Percentiles rank a stretch among this genome's conserved stretches.
These are phyloP conservation scores for Biscogniauxia marginata DNA, from an alignment of 2,329 filamentous ascomycete species.

Conservation along the genomic window DNA sequence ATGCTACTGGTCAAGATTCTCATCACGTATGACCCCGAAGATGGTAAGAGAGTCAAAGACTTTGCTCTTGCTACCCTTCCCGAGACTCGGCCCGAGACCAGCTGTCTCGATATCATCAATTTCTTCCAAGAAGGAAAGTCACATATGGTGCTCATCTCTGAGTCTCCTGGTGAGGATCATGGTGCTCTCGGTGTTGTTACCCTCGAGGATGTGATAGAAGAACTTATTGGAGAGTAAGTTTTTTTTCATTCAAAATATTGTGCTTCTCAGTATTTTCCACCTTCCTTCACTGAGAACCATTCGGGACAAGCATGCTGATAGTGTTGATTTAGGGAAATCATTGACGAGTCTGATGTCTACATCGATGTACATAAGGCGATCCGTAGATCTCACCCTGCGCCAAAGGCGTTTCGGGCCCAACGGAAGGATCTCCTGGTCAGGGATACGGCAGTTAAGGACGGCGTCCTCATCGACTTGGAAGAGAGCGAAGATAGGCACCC, in stretches of 20 bases:
- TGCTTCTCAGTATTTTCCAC: too few relatives aligned
- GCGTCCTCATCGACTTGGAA: constrained; percentile 43
- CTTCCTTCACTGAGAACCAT: constrained; percentile 1
- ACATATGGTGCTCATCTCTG: constrained; percentile 96
- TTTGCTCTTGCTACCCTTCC: constrained; percentile 92
- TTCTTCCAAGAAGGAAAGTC: constrained; percentile 99
- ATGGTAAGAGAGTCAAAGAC: constrained; percentile 80
- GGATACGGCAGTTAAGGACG: constrained; percentile 28
- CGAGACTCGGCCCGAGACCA: constrained; percentile 91
- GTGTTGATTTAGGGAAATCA: constrained; percentile 69
- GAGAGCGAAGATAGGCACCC: constrained; percentile 29
- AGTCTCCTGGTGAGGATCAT: constrained; percentile 82
- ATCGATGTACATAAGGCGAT: constrained; percentile 99
- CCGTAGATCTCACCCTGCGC: constrained; percentile 80
- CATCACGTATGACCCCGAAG: constrained; percentile 97
- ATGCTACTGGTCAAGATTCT: constrained; percentile 99
- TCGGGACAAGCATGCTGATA: constrained; percentile 6
- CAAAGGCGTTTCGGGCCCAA: constrained; percentile 64
- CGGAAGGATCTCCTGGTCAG: constrained; percentile 37
- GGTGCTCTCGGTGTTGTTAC: constrained; percentile 93
- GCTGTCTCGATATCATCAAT: constrained; percentile 97
- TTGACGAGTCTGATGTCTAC: constrained; percentile 97
- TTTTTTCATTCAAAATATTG: too few relatives aligned
- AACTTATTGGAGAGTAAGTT: constrained; percentile 92
- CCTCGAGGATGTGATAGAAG: constrained; percentile 96